Conservation (phyloP, 768 basidiomycete genomes). For the Brasilioporus rufonigricans region DNA sequence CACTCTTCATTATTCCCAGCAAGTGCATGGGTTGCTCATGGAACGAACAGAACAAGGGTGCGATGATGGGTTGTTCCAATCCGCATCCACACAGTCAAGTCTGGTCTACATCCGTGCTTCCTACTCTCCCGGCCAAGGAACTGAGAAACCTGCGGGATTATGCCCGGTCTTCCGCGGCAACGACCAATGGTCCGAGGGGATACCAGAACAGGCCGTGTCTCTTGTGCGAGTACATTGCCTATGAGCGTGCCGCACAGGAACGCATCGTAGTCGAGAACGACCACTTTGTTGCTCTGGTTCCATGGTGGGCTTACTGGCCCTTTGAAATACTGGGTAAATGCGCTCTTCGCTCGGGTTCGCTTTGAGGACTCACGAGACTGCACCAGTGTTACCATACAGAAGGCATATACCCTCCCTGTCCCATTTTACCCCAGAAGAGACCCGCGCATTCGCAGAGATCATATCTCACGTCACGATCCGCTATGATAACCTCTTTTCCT, state of each 20-base stretch:
- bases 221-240: slow-evolving; percentile 75
- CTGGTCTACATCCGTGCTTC: slow-evolving; percentile 76
- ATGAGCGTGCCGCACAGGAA: slow-evolving; percentile 54
- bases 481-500: slow-evolving; percentile 79
- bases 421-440: slow-evolving; percentile 61
- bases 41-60: slow-evolving; percentile 72
- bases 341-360: neutral
- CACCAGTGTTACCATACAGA: slow-evolving; percentile 67
- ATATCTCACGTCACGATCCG: slow-evolving; percentile 61
- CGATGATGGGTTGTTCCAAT: slow-evolving; percentile 95
- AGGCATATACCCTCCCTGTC: slow-evolving; percentile 75
- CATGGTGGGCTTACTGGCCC: slow-evolving; percentile 97
- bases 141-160: slow-evolving; percentile 55
- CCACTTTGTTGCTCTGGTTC: slow-evolving; percentile 82
- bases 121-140: slow-evolving; percentile 68
- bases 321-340: slow-evolving; percentile 72
- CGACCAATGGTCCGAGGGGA: slow-evolving; percentile 51
- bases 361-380: slow-evolving; percentile 1
- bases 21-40: neutral
- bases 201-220: slow-evolving; percentile 61
- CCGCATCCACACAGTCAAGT: slow-evolving; percentile 93
- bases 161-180: slow-evolving; percentile 31
- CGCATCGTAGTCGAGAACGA: slow-evolving; percentile 71
- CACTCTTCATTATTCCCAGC: neutral
- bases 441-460: slow-evolving; percentile 60